phyloP scores from a whole-genome alignment of 176 grass and related monocot species.

The sorghum (Sorghum bicolor) region Sorghum_bicolor_NCBIv3 NC_012871.2:13533001-13533500 shows the following conservation, averaged over 20 bases:
- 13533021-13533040: background rate
- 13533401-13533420: too few relatives aligned
- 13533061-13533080: background rate
- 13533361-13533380: too few relatives aligned
- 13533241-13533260: slow-evolving; percentile 35
- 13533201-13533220: background rate
- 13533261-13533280: background rate
- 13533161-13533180: slow-evolving; percentile 8
- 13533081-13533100: slow-evolving; percentile 5
- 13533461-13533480: too few relatives aligned
- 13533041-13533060: background rate
- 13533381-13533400: too few relatives aligned
- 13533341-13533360: background rate
- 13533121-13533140: slow-evolving; percentile 8
- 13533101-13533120: slow-evolving; percentile 5
- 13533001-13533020: background rate
- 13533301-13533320: background rate
- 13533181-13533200: background rate
- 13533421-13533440: too few relatives aligned
- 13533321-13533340: background rate
- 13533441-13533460: too few relatives aligned
- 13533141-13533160: slow-evolving; percentile 28
- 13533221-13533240: background rate
- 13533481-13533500: too few relatives aligned
- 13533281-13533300: background rate